Base-by-base conservation (phyloP, 1,284 basidiomycete genomes). In the Ustanciosporium gigantosporum region DNA sequence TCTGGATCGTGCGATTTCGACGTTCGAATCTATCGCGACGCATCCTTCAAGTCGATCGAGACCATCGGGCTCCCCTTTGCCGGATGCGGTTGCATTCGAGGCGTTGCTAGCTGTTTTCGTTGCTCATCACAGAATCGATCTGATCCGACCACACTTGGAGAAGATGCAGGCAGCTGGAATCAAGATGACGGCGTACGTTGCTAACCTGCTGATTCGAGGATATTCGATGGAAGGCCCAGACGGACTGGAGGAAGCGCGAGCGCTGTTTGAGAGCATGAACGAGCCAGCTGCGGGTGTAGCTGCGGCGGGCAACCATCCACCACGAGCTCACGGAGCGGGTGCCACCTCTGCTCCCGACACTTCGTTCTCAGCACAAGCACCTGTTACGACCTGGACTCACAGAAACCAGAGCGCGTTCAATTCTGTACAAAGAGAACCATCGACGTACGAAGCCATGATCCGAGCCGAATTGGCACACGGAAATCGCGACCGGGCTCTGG, bases 111-210 rank as follows among this genome's bases (percentile, higher is more conserved):
- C 90, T 71, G 90, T 90, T 15, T 82, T 95, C 44, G 86, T 91
- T 36, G 87, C 85, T 7, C 85, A 88, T 74, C 87, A 87, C 29
- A 86, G 88, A 11, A 82, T 87, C 42, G 91, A 93, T 68, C 84
- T 95, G 41, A 84, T 94, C 24, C 85, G 87, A 0, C 66, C 80
- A 16, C 91, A 90, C 75, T 79, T 88, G 29, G 76, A 81, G 20
- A 84, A 84, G 50, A 86, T 98, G 82, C 79, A 79, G 31, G 71
- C 79, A 0, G 82, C 83, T 2, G 85, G 86, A 24, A 84, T 93
- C 7, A 87, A 88, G 68, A 87, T 91, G 83, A 98, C 94, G 0
- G 94, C 95, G 1, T 99, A 98, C 79, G 89, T 97, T 59, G 89
- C 88, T 35, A 98, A 98, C 79, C 82, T 90, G 56, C 80, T 96